These are phyloP conservation scores for Candida sakaeoensis DNA, from an alignment of 805 yeast genomes.

Conservation along the genomic window DNA sequence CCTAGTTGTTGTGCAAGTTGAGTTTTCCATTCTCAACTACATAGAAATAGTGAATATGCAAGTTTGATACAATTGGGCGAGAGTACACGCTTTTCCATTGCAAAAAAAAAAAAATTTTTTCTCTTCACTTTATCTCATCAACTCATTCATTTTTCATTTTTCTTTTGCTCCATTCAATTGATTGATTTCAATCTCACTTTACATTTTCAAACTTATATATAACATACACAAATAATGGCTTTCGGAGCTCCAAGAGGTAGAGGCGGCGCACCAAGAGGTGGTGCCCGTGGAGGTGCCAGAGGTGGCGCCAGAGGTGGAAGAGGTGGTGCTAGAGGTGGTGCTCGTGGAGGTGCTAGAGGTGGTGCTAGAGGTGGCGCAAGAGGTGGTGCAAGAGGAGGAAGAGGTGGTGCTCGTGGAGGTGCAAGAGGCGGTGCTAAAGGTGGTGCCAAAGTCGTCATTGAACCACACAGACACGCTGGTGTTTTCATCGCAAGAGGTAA, in stretches of 20 bases:
- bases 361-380: constrained; percentile 44
- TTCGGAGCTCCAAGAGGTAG: constrained; percentile 66
- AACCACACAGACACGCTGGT: constrained; percentile 99
- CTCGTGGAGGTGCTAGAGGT: constrained; percentile 48
- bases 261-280: constrained; percentile 40
- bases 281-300: constrained; percentile 37
- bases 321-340: constrained; percentile 60
- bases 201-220: neutral
- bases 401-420: constrained; percentile 64
- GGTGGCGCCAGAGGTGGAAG: constrained; percentile 53
- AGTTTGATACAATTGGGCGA: constrained; percentile 2
- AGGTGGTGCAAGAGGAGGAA: constrained; percentile 45
- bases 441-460: constrained; percentile 95
- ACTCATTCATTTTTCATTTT: neutral
- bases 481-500: constrained; percentile 99
- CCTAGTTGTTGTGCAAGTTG: too few relatives aligned
- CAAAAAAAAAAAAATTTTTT: too few relatives aligned
- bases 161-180: constrained; percentile 2
- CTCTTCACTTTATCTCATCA: constrained; percentile 3
- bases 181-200: constrained; percentile 5
- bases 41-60: constrained; percentile 6
- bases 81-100: neutral
- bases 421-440: constrained; percentile 80
- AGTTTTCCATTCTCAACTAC: neutral
- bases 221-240: constrained; percentile 51